Conservation (phyloP, 192 early-diverging fungal genomes). For the Coemansia sp. region DNA sequence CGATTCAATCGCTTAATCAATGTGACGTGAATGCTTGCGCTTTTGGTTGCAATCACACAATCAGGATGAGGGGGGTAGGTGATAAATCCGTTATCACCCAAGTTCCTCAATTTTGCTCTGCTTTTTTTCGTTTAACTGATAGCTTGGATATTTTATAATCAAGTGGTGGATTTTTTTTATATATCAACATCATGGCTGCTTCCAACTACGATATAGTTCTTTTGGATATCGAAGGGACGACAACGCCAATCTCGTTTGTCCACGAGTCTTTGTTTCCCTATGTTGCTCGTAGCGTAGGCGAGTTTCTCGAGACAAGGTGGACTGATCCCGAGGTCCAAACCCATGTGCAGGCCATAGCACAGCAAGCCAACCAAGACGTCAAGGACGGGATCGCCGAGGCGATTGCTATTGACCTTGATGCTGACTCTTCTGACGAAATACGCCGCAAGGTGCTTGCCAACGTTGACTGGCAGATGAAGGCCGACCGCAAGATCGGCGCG, state of each 20-base stretch:
- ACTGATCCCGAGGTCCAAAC: conserved; percentile 38
- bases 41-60: conserved; percentile 10
- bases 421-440: conserved; percentile 16
- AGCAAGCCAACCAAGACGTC: conserved; percentile 56
- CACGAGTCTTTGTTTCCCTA: conserved; percentile 94
- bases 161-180: background rate
- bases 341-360: conserved; percentile 58
- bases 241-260: conserved; percentile 96
- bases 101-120: background rate
- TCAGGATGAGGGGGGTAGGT: background rate
- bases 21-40: background rate
- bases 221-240: conserved; percentile 96
- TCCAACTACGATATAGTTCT: conserved; percentile 51
- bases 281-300: conserved; percentile 61
- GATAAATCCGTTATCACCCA: background rate
- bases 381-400: conserved; percentile 7
- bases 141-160: background rate
- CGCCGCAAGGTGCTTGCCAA: conserved; percentile 52
- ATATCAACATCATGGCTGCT: background rate
- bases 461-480: conserved; percentile 82
- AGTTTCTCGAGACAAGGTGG: conserved; percentile 72
- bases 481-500: conserved; percentile 88
- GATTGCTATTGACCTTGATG: conserved; percentile 20
- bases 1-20: background rate
- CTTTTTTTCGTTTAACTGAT: background rate